A percentile compares a stretch with the other conserved stretches of the same genome.
These are phyloP conservation scores for Claviceps monticola DNA, from an alignment of 2,329 filamentous ascomycete species.

Conservation along the genomic window DNA sequence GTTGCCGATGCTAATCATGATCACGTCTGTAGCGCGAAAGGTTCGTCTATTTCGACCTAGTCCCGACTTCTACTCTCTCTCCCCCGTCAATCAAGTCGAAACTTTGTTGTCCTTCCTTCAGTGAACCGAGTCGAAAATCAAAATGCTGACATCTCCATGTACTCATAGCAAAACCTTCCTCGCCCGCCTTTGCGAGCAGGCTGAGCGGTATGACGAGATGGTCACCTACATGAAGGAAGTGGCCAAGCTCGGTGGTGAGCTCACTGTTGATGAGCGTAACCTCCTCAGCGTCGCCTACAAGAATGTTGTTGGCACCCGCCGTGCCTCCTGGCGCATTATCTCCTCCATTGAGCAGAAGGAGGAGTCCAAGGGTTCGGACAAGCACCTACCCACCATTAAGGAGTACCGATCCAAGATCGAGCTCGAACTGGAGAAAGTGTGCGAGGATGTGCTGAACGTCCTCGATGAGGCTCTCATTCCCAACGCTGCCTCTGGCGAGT, in stretches of 20 bases:
- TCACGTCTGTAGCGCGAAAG: slow-evolving; percentile 48
- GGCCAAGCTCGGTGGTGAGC: slow-evolving; percentile 70
- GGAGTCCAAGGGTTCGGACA: slow-evolving; percentile 94
- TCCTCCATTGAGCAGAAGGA: slow-evolving; percentile 99
- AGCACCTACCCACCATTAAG: slow-evolving; percentile 86
- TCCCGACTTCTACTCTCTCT: slow-evolving; percentile 1
- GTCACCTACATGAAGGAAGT: slow-evolving; percentile 99
- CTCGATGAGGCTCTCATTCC: slow-evolving; percentile 88
- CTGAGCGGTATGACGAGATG: slow-evolving; percentile 99
- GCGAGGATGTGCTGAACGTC: slow-evolving; percentile 93
- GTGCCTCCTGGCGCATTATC: slow-evolving; percentile 98
- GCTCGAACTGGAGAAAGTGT: slow-evolving; percentile 91
- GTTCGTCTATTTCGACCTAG: slow-evolving; percentile 30
- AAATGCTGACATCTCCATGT: slow-evolving; percentile 9
- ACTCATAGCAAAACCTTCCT: slow-evolving; percentile 90
- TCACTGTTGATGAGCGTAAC: slow-evolving; percentile 95
- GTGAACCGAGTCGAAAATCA: too few relatives aligned
- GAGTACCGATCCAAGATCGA: slow-evolving; percentile 99
- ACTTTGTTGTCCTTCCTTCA: too few relatives aligned
- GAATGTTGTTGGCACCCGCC: slow-evolving; percentile 96
- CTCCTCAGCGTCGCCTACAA: slow-evolving; percentile 98
- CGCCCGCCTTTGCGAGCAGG: slow-evolving; percentile 99
- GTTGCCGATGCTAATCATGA: slow-evolving; percentile 20
- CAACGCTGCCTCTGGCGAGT: slow-evolving; percentile 92
- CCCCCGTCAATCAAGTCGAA: slow-evolving; percentile 3